These are phyloP conservation scores for Microstroma glucosiphilum DNA, from an alignment of 1,284 basidiomycete genomes.

Conservation along the genomic window DNA sequence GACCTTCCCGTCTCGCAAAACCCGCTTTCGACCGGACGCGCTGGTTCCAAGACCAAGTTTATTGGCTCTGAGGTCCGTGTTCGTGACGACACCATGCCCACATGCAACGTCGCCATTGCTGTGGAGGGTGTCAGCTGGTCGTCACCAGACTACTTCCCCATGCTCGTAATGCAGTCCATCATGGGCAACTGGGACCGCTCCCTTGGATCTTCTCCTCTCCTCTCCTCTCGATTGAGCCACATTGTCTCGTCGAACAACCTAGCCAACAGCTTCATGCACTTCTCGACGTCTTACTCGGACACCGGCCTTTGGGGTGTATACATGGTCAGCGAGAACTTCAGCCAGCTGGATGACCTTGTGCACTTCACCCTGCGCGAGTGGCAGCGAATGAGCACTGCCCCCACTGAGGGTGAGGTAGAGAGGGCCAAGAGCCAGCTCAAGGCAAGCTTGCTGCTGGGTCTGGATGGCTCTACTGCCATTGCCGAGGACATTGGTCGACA, in stretches of 20 bases:
- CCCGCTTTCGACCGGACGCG: conserved; percentile 65
- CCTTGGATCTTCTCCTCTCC: conserved; percentile 79
- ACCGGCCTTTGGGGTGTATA: conserved; percentile 99
- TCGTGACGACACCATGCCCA: conserved; percentile 81
- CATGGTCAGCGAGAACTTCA: conserved; percentile 74
- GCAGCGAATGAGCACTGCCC: conserved; percentile 87
- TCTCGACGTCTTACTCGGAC: conserved; percentile 99
- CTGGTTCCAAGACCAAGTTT: conserved; percentile 63
- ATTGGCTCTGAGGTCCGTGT: conserved; percentile 92
- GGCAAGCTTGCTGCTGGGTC: conserved; percentile 78
- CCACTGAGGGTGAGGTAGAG: conserved; percentile 81
- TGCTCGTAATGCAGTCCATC: conserved; percentile 97
- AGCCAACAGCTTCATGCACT: conserved; percentile 99
- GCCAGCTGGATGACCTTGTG: conserved; percentile 81
- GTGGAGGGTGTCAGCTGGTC: conserved; percentile 98
- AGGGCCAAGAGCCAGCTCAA: conserved; percentile 97
- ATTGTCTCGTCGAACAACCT: conserved; percentile 89
- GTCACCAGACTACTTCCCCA: conserved; percentile 97
- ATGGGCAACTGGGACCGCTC: conserved; percentile 99
- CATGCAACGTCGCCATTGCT: conserved; percentile 89
- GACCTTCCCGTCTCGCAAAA: conserved; percentile 76
- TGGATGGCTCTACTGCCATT: conserved; percentile 91
- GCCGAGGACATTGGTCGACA: conserved; percentile 98
- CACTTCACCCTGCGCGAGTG: conserved; percentile 96
- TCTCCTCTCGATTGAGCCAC: conserved; percentile 85